Conservation (phyloP, 192 early-diverging fungal genomes). For the Backusella sp. region DNA sequence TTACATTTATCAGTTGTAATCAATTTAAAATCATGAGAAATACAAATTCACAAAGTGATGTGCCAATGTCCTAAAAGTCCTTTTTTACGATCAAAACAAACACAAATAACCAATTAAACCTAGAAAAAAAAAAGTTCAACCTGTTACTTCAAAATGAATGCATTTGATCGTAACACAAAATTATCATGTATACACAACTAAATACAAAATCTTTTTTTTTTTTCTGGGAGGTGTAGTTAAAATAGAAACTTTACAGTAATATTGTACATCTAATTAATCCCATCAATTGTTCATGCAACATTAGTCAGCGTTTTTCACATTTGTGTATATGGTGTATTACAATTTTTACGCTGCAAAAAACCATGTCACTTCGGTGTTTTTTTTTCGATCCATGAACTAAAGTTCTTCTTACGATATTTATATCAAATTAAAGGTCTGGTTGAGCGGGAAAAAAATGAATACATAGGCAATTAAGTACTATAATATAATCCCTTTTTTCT, state of each 20-base stretch:
- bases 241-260: background rate
- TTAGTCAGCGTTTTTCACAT: background rate
- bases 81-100: conserved; percentile 1
- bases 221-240: background rate
- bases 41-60: too few species aligned
- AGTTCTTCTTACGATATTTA: background rate
- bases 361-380: background rate
- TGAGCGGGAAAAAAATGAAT: too few species aligned
- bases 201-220: background rate
- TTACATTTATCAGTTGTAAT: too few species aligned
- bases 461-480: too few species aligned
- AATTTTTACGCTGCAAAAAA: background rate
- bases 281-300: background rate
- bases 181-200: background rate
- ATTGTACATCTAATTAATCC: background rate
- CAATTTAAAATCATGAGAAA: too few species aligned
- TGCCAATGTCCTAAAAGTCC: too few species aligned
- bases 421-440: background rate
- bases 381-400: background rate
- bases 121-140: too few species aligned
- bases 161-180: background rate
- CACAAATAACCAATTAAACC: background rate
- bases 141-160: background rate
- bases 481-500: background rate
- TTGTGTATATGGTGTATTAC: background rate